These are phyloP conservation scores for Xylaria sp. DNA, from an alignment of 2,329 filamentous ascomycete species.

Conservation along the genomic window DNA sequence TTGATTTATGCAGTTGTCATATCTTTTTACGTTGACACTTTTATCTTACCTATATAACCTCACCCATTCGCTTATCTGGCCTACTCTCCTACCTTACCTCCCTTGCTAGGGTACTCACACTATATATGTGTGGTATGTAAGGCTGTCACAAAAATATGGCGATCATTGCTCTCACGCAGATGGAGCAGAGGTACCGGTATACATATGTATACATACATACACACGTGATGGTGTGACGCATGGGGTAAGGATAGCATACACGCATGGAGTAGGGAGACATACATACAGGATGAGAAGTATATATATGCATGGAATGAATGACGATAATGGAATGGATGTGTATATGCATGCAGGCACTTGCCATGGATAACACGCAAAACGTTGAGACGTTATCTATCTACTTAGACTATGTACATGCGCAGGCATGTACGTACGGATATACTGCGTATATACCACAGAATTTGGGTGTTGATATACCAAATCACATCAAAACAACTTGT, in stretches of 20 bases:
- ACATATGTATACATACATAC: not conserved
- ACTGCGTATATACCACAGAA: not conserved
- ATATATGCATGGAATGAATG: slow-evolving; percentile 14
- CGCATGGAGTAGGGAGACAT: not conserved
- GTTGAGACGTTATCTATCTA: not conserved
- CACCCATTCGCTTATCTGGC: not conserved
- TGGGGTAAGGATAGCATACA: slow-evolving; percentile 9
- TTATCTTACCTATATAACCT: slow-evolving; percentile 20
- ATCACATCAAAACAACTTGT: not conserved
- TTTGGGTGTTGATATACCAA: not conserved
- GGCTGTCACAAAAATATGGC: slow-evolving; percentile 8
- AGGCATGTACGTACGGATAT: not conserved
- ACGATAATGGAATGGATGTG: slow-evolving; percentile 2
- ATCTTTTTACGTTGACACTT: not conserved
- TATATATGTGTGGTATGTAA: slow-evolving; percentile 12
- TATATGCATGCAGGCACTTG: not conserved
- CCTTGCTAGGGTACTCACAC: not conserved
- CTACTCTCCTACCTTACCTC: not conserved
- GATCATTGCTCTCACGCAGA: not conserved
- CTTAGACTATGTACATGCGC: not conserved
- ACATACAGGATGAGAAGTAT: slow-evolving; percentile 1
- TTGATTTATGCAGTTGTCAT: not conserved
- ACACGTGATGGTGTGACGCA: not conserved
- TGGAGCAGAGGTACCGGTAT: not conserved
- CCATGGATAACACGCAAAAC: not conserved